phyloP scores from a whole-genome alignment of 2,329 filamentous ascomycete genomes.

The Raffaelea arxii region DNA sequence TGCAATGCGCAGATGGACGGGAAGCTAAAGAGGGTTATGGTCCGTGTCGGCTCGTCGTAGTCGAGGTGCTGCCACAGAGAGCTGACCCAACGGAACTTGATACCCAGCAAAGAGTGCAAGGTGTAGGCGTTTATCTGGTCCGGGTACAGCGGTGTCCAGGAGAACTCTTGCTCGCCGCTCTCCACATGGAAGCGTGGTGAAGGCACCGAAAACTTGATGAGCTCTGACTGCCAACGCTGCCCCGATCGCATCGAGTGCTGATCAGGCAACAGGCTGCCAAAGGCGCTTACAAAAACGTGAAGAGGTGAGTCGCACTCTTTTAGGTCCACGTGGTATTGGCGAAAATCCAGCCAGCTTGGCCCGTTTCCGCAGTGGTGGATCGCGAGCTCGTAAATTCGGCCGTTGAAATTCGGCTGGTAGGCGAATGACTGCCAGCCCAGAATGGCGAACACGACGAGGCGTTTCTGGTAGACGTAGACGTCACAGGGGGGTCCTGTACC shows the following conservation, averaged over 20 bases:
- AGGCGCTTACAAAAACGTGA: slow-evolving; percentile 13
- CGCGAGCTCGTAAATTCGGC: slow-evolving; percentile 6
- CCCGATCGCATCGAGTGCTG: too few species aligned
- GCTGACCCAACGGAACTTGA: slow-evolving; percentile 15
- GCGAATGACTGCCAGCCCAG: slow-evolving; percentile 18
- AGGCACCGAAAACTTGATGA: too few species aligned
- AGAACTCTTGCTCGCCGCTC: slow-evolving; percentile 7
- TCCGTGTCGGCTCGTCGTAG: slow-evolving; percentile 12
- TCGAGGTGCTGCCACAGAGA: slow-evolving; percentile 16
- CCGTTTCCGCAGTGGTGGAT: slow-evolving; percentile 2
- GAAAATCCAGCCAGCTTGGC: background rate
- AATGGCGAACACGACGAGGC: slow-evolving; percentile 14
- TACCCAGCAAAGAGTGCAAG: slow-evolving; percentile 11
- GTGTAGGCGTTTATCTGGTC: slow-evolving; percentile 12
- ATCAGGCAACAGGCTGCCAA: slow-evolving; percentile 15
- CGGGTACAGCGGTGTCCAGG: slow-evolving; percentile 5
- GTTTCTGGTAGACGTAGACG: background rate
- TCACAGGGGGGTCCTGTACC: too few species aligned
- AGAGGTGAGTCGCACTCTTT: slow-evolving; percentile 4
- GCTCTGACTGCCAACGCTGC: too few species aligned
- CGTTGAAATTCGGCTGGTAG: slow-evolving; percentile 6
- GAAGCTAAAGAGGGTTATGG: slow-evolving; percentile 16
- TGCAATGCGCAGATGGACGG: slow-evolving; percentile 15
- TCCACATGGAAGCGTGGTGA: slow-evolving; percentile 6
- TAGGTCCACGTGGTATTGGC: slow-evolving; percentile 3